Base-by-base conservation (phyloP, 305 asterid species). In the Rubia balearica region DNA sequence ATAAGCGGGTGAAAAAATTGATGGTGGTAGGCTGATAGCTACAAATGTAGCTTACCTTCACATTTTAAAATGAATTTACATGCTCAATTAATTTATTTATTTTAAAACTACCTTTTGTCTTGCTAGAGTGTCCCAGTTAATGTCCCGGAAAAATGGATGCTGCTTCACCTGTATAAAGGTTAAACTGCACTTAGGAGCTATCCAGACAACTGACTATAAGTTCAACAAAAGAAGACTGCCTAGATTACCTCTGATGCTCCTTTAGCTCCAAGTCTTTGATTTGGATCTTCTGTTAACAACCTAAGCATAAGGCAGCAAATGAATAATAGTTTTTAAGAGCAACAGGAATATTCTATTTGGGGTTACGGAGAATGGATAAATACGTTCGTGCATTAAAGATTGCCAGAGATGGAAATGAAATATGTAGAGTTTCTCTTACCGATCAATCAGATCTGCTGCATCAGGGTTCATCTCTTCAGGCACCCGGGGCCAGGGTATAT, bases 121-220 rank as follows among this genome's bases (percentile, higher is more conserved):
- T 49, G 97, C 99, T 75, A 94, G 94, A 1, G 99, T 91, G 82
- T 94, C 93, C 99, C 99, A 94, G 83, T 88, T 91, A 78, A 90
- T 91, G 83, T 94, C 93, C 81, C 88, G 79, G 85, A 94, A 91
- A 81, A 83, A 94, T 2, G 93, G 96, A 81, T 91, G 99, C 71
- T 88, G 90, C 84, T 95, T 95, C 83, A 95, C 99, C 99, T 94
- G 86, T 78, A 81, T 10, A 41, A 41, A 73, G 60, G 62, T 17
- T 36, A 27, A 27, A 57, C 73, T 2, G 22, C 41, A 24, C 65
- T 30, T 21, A 49, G 59, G 63, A 30, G 21, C 27, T 73, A 60
- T 71, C 57, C 45, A 69, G 5, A 53, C 67, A 43, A 67, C 67
- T 38, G 51, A 70, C 6, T 53, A n/a, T 22, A 71, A 41, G 57